These are phyloP conservation scores for Corylus heterophylla DNA, from an alignment of 306 rosid species.

Conservation along the genomic window DNA sequence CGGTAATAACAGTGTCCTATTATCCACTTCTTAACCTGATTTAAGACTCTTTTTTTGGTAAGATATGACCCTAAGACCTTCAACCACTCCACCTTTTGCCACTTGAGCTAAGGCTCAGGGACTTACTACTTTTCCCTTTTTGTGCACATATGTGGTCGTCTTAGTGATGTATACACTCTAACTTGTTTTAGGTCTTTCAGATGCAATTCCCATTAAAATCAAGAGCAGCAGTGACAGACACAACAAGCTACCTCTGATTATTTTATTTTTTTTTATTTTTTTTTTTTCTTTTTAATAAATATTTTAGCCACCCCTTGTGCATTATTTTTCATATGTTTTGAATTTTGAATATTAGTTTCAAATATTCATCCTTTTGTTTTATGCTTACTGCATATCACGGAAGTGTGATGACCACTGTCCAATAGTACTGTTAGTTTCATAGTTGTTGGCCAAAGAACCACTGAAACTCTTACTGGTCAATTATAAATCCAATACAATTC, in stretches of 20 bases:
- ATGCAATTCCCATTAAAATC: neutral
- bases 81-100: neutral
- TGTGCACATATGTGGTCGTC: conserved; percentile 9
- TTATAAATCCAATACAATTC: conserved; percentile 4
- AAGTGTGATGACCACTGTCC: neutral
- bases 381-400: neutral
- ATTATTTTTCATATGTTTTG: neutral
- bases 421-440: conserved; percentile 3
- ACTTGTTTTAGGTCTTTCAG: neutral
- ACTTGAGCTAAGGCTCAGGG: neutral
- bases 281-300: neutral
- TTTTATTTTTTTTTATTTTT: neutral
- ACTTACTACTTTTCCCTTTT: neutral
- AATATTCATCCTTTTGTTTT: neutral
- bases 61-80: neutral
- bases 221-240: neutral
- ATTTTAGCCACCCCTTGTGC: neutral
- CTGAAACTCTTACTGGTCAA: conserved; percentile 7
- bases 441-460: conserved; percentile 16
- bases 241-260: conserved; percentile 1
- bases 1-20: conserved; percentile 54
- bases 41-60: neutral
- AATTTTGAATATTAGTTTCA: neutral
- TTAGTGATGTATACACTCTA: neutral
- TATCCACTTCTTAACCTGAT: conserved; percentile 10